These are phyloP conservation scores for Monilinia aucupariae DNA, from an alignment of 2,329 filamentous ascomycete genomes.

Conservation along the genomic window DNA sequence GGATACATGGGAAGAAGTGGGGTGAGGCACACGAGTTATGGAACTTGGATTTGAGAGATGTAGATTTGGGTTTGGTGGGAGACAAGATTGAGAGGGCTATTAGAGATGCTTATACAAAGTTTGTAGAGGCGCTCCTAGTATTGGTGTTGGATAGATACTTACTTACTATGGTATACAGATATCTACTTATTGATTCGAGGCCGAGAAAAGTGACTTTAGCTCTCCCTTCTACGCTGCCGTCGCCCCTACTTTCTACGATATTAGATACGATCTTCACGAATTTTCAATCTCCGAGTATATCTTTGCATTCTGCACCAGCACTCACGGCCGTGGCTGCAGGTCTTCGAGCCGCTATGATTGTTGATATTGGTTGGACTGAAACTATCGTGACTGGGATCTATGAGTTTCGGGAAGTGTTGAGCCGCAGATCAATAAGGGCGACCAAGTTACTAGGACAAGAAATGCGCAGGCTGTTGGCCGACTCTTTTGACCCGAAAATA, in stretches of 20 bases:
- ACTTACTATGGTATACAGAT: conserved; percentile 39
- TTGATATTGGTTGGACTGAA: conserved; percentile 92
- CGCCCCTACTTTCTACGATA: conserved; percentile 68
- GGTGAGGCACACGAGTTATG: conserved; percentile 68
- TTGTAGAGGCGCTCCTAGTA: conserved; percentile 41
- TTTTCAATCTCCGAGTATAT: conserved; percentile 75
- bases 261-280: conserved; percentile 74
- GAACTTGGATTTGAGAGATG: conserved; percentile 63
- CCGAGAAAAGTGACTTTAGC: conserved; percentile 69
- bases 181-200: conserved; percentile 67
- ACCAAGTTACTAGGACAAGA: conserved; percentile 66
- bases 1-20: conserved; percentile 50
- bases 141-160: neutral
- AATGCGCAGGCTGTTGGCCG: conserved; percentile 59
- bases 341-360: conserved; percentile 74
- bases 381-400: conserved; percentile 81
- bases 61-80: conserved; percentile 73
- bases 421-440: conserved; percentile 65
- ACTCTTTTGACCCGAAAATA: conserved; percentile 36
- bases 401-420: conserved; percentile 78
- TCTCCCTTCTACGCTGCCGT: conserved; percentile 70
- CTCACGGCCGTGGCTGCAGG: conserved; percentile 74
- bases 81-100: conserved; percentile 83
- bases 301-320: conserved; percentile 71
- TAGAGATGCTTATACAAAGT: conserved; percentile 77